Evolutionary conservation across 257 asterid species (phyloP).

Genomic region (Capsicum pubescens): DNA sequence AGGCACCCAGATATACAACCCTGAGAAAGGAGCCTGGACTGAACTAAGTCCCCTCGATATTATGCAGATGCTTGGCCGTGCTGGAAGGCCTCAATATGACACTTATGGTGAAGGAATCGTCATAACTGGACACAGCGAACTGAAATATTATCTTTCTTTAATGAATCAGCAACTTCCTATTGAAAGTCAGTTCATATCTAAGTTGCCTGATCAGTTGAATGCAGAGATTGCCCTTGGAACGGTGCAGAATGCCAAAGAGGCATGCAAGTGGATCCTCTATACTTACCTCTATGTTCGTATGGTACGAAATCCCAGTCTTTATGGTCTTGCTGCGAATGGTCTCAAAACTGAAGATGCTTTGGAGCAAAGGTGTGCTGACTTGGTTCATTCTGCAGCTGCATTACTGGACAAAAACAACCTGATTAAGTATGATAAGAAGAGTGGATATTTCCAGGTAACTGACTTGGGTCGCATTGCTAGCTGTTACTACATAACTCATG

Average conservation of each 20-base stretch:
- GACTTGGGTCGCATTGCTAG: slow-evolving; percentile 57
- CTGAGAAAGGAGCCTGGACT: slow-evolving; percentile 56
- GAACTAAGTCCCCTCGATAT: slow-evolving; percentile 52
- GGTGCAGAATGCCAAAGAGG: slow-evolving; percentile 50
- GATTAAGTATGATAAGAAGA: slow-evolving; percentile 48
- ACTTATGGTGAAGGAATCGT: slow-evolving; percentile 48
- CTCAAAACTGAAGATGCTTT: slow-evolving; percentile 31
- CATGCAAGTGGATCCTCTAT: slow-evolving; percentile 49
- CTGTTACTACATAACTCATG: slow-evolving; percentile 48
- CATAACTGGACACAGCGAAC: slow-evolving; percentile 45
- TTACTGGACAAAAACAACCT: slow-evolving; percentile 48
- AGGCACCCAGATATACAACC: slow-evolving; percentile 52
- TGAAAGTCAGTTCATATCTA: slow-evolving; percentile 49
- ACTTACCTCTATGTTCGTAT: slow-evolving; percentile 49
- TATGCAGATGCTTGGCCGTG: slow-evolving; percentile 57
- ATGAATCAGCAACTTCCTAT: slow-evolving; percentile 57
- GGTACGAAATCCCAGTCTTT: slow-evolving; percentile 47
- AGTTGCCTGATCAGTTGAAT: slow-evolving; percentile 54
- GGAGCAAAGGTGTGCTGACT: slow-evolving; percentile 47
- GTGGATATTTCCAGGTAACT: slow-evolving; percentile 55
- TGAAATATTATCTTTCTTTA: slow-evolving; percentile 46
- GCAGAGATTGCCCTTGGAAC: slow-evolving; percentile 56
- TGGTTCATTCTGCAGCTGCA: slow-evolving; percentile 52
- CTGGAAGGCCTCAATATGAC: slow-evolving; percentile 57
- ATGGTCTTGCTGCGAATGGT: slow-evolving; percentile 45